Percentiles rank a stretch among this genome's conserved stretches.
Evolutionary conservation across 306 rosid genomes (phyloP).

Genomic region (Benincasa hispida): DNA sequence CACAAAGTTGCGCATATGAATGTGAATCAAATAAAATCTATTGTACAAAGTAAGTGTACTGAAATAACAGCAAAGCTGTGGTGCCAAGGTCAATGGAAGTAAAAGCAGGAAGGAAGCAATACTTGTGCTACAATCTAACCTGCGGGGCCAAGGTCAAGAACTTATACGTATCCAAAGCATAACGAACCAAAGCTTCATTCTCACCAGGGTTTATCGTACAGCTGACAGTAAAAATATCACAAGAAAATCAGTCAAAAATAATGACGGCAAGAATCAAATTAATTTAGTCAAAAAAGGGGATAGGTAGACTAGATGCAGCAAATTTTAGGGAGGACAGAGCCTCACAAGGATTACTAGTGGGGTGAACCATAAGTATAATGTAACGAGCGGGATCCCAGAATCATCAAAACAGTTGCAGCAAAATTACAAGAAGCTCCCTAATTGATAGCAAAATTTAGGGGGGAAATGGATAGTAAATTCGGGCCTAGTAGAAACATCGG

Average conservation of each 20-base stretch:
- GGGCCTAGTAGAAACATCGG: not conserved
- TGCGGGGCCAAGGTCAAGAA: conserved; percentile 69
- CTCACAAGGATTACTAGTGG: not conserved
- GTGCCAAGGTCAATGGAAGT: not conserved
- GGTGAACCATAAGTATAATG: not conserved
- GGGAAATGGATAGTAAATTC: not conserved
- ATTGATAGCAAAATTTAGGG: not conserved
- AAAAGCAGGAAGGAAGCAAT: conserved; percentile 3
- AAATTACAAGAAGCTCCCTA: not conserved
- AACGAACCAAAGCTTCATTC: conserved; percentile 90
- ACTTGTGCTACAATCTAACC: conserved; percentile 29
- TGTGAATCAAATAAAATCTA: not conserved
- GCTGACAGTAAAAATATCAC: conserved; percentile 18
- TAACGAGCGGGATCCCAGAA: not conserved
- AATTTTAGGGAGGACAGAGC: not conserved
- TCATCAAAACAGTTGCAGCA: not conserved
- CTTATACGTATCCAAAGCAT: conserved; percentile 82
- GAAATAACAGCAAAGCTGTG: not conserved
- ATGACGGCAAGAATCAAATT: not conserved
- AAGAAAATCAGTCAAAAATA: not conserved
- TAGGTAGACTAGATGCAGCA: not conserved
- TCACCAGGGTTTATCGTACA: conserved; percentile 97
- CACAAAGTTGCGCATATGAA: not conserved
- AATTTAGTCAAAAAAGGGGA: not conserved
- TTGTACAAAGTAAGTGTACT: not conserved